Evolutionary conservation across 768 basidiomycete species (phyloP).

Genomic region (Boletus eberwhitei): DNA sequence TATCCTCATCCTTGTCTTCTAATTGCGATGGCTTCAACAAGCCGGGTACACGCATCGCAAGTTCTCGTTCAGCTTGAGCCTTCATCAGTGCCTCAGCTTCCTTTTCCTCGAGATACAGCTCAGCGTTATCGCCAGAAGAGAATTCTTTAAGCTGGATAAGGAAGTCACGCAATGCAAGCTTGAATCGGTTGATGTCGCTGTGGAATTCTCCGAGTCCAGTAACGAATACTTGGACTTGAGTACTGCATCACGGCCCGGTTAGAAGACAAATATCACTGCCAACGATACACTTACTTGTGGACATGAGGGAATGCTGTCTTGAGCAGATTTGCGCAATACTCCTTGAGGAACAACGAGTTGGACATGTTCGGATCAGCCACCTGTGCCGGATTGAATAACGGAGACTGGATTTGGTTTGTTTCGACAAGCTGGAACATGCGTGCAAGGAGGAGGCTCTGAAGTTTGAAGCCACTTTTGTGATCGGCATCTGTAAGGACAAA

Average conservation of each 20-base stretch:
- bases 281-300: slow-evolving; percentile 55
- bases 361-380: slow-evolving; percentile 66
- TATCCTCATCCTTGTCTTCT: slow-evolving; percentile 92
- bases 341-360: slow-evolving; percentile 77
- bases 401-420: slow-evolving; percentile 71
- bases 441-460: slow-evolving; percentile 89
- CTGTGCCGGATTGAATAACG: slow-evolving; percentile 78
- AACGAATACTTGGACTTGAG: slow-evolving; percentile 72
- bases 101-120: slow-evolving; percentile 92
- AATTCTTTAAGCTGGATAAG: slow-evolving; percentile 97
- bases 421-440: slow-evolving; percentile 93
- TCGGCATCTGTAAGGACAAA: slow-evolving; percentile 97
- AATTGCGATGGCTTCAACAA: slow-evolving; percentile 95
- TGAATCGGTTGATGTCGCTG: slow-evolving; percentile 86
- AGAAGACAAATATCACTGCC: slow-evolving; percentile 3
- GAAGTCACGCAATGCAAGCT: slow-evolving; percentile 93
- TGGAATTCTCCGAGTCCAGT: slow-evolving; percentile 66
- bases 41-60: slow-evolving; percentile 93
- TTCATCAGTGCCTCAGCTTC: slow-evolving; percentile 79
- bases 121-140: slow-evolving; percentile 86
- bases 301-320: slow-evolving; percentile 91
- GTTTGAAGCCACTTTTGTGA: slow-evolving; percentile 98
- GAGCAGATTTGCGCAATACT: slow-evolving; percentile 83
- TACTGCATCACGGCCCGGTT: slow-evolving; percentile 35
- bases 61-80: slow-evolving; percentile 79